Evolutionary conservation across 306 rosid genomes (phyloP).

Genomic region (Trifolium subterraneum): DNA sequence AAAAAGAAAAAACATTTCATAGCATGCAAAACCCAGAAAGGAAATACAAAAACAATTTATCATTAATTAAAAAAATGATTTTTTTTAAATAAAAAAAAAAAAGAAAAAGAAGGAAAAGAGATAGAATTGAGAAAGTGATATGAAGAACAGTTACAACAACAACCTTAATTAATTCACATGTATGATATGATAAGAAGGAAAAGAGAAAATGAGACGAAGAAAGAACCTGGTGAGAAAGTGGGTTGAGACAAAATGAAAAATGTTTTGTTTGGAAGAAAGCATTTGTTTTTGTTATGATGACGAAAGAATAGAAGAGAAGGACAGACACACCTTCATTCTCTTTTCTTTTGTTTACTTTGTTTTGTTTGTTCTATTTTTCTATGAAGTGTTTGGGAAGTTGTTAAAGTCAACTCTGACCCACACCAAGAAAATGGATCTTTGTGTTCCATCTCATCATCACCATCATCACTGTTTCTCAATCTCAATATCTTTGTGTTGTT

Average conservation of each 20-base stretch:
- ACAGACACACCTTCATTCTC: slow-evolving; percentile 18
- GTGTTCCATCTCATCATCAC: not conserved
- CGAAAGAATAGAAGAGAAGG: not conserved
- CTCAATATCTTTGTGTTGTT: not conserved
- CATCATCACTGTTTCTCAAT: not conserved
- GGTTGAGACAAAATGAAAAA: slow-evolving; percentile 31
- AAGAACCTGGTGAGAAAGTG: slow-evolving; percentile 47
- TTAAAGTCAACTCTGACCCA: slow-evolving; percentile 36
- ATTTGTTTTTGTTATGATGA: slow-evolving; percentile 5
- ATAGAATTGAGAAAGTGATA: no score
- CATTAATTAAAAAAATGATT: not conserved
- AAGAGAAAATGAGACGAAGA: not conserved
- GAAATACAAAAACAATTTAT: not conserved
- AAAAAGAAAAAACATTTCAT: not conserved
- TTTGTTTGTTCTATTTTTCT: not conserved
- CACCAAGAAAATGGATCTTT: slow-evolving; percentile 17
- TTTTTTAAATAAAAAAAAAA: not conserved
- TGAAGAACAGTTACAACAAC: slow-evolving; percentile 14
- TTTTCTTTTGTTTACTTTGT: not conserved
- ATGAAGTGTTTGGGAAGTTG: not conserved
- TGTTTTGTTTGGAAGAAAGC: slow-evolving; percentile 39
- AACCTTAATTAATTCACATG: slow-evolving; percentile 27
- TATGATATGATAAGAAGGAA: slow-evolving; percentile 41
- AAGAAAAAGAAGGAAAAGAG: no score
- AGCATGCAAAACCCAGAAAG: slow-evolving; percentile 13